Base-by-base conservation (phyloP, 2,329 filamentous ascomycete genomes). In the Thielaviopsis punctulata region DNA sequence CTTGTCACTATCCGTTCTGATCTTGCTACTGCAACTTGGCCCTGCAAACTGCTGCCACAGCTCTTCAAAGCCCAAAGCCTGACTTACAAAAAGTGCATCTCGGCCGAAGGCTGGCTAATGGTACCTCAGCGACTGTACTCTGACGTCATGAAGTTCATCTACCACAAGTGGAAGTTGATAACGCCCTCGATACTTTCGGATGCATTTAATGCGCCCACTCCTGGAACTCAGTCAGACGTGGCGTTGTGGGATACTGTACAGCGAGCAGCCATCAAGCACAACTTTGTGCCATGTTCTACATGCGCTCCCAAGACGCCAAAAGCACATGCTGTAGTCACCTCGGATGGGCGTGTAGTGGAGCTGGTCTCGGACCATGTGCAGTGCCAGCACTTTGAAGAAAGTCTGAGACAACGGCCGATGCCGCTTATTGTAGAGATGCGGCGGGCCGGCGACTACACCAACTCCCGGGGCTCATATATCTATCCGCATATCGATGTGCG, bases 321-420 rank as follows among this genome's bases (percentile, higher is more conserved):
- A 3, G 53, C 52, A 4, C 41, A 49, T 7, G 39, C 25, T n/a
- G 41, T 55, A 3, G 46, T 50, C 8, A 52, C 45, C 33, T 41
- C 41, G 12, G 53, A 55, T 27, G 49, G 53, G 1, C 39, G 49
- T 4, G 46, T 55, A 3, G 23, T 55, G 8, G 53, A 55, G n/a
- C 21, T 56, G 19, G 45, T 56, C 13, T 52, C 50, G 10, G 53
- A 53, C 24, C 24, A 51, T 10, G 18, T 5, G 1, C 41, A 53
- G 21, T 57, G 56, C 23, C 44, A 52, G 23, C 15, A 18, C 19
- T 57, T 58, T 25, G 55, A 58, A 27, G 15, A 41, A 2, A 25
- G 23, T 9, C 45, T 56, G 15, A 48, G 53, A 5, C n/a, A 36
- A 7, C 53, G 56, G 2, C 55, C 53, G 12, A 22, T 47, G 9